These are phyloP conservation scores for Beta corolliflora DNA, from an alignment of 179 eudicot species.

Conservation along the genomic window DNA sequence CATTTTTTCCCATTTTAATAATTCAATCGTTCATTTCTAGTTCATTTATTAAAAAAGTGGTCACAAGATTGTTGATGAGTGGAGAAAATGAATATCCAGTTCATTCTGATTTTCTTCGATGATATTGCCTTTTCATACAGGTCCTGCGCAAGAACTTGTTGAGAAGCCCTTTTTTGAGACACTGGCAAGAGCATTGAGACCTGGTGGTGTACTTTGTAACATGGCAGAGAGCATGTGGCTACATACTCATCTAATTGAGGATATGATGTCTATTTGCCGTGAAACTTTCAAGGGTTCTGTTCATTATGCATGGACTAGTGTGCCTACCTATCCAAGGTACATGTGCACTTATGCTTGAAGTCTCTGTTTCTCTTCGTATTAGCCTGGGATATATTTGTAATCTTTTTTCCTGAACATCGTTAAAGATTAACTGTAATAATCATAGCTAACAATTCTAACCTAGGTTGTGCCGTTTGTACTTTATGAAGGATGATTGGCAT, in stretches of 20 bases:
- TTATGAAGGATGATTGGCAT: background rate
- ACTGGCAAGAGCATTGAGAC: conserved; percentile 78
- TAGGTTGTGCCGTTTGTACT: background rate
- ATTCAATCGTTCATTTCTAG: too few relatives aligned
- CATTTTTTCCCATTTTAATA: too few relatives aligned
- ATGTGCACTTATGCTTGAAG: background rate
- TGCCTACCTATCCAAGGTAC: conserved; percentile 98
- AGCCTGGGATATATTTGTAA: background rate
- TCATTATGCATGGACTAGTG: conserved; percentile 96
- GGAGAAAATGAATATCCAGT: background rate
- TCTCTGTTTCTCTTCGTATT: background rate
- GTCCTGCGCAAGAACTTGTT: conserved; percentile 92
- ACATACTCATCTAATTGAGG: conserved; percentile 92
- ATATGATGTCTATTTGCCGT: conserved; percentile 74
- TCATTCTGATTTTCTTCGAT: background rate
- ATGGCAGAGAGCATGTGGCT: conserved; percentile 99
- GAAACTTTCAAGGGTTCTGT: conserved; percentile 86
- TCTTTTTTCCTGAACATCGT: background rate
- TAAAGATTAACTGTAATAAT: background rate
- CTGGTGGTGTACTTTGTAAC: conserved; percentile 96
- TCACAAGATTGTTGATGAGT: background rate
- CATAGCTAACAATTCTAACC: background rate
- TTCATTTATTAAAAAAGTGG: background rate
- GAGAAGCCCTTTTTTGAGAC: conserved; percentile 89
- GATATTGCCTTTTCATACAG: conserved; percentile 34